phyloP scores from a whole-genome alignment of 768 basidiomycete genomes.

The Strobilomyces echinocephalus region DNA sequence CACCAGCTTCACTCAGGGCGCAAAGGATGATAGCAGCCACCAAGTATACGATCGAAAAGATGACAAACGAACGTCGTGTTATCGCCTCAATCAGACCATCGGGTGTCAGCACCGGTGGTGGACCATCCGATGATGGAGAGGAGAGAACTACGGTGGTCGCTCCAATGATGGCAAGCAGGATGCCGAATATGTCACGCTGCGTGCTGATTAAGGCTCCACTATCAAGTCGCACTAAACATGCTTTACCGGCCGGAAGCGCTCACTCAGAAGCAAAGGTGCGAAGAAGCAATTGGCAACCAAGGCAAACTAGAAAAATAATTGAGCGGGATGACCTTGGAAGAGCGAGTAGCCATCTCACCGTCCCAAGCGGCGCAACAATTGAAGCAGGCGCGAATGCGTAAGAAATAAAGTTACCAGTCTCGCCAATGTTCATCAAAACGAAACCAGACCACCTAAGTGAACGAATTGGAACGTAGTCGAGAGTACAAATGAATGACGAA shows the following conservation, averaged over 20 bases:
- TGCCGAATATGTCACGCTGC: conserved; percentile 74
- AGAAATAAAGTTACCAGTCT: conserved; percentile 85
- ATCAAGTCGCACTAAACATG: conserved; percentile 7
- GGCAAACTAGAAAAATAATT: conserved; percentile 55
- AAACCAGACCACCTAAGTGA: conserved; percentile 81
- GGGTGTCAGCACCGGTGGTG: conserved; percentile 52
- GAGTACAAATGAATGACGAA: conserved; percentile 29
- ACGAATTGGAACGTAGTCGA: background rate
- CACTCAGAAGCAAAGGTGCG: conserved; percentile 78
- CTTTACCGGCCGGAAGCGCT: conserved; percentile 73
- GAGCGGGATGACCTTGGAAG: background rate
- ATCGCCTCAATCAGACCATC: conserved; percentile 66
- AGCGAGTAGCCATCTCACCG: conserved; percentile 47
- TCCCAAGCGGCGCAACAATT: conserved; percentile 94
- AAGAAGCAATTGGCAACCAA: conserved; percentile 95
- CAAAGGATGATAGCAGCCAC: conserved; percentile 53
- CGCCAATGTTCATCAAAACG: conserved; percentile 84
- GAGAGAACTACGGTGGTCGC: conserved; percentile 91
- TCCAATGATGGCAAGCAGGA: conserved; percentile 77
- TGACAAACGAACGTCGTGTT: conserved; percentile 63
- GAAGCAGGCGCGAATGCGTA: conserved; percentile 90
- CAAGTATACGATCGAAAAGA: conserved; percentile 66
- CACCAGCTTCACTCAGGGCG: conserved; percentile 56
- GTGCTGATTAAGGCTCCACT: conserved; percentile 12
- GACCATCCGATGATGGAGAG: conserved; percentile 63